These are phyloP conservation scores for Fusarium cicatricum DNA, from an alignment of 2,329 filamentous ascomycete species.

Conservation along the genomic window DNA sequence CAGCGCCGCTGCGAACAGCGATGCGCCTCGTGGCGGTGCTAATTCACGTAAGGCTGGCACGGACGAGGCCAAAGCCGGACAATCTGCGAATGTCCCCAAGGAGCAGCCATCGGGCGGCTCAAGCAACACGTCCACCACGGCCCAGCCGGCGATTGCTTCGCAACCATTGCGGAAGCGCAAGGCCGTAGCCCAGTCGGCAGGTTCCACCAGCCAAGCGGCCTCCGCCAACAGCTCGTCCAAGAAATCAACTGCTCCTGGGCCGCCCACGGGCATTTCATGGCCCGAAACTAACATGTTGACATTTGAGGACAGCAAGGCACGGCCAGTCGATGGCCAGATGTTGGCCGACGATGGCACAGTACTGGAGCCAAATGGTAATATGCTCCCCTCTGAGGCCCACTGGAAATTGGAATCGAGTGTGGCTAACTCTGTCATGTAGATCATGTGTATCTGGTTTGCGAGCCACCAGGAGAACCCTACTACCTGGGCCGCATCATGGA, in stretches of 20 bases:
- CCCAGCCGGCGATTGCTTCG: conserved; percentile 58
- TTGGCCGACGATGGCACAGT: conserved; percentile 90
- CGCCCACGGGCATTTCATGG: conserved; percentile 51
- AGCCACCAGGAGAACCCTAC: conserved; percentile 97
- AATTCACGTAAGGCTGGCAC: conserved; percentile 53
- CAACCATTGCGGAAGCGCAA: conserved; percentile 84
- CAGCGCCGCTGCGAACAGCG: conserved; percentile 50
- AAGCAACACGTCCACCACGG: conserved; percentile 48
- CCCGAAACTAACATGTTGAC: conserved; percentile 87
- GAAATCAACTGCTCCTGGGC: conserved; percentile 40
- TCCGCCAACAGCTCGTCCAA: conserved; percentile 37
- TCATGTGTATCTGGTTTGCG: conserved; percentile 95
- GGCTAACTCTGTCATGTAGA: conserved; percentile 56
- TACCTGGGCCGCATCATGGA: conserved; percentile 99
- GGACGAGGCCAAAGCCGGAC: conserved; percentile 51
- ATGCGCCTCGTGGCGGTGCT: conserved; percentile 45
- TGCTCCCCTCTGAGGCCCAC: conserved; percentile 22
- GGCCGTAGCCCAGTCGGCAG: conserved; percentile 59
- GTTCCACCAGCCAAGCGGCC: conserved; percentile 34
- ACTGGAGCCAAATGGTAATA: conserved; percentile 81
- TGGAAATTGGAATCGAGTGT: conserved; percentile 35
- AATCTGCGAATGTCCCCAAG: conserved; percentile 49
- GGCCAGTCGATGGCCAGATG: conserved; percentile 78
- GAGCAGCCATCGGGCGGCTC: conserved; percentile 43
- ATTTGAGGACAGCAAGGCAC: conserved; percentile 76